Evolutionary conservation across 1,284 basidiomycete species (phyloP), one percentile per base, ranked within the genome.

Genomic region (Moniliella sp.): DNA sequence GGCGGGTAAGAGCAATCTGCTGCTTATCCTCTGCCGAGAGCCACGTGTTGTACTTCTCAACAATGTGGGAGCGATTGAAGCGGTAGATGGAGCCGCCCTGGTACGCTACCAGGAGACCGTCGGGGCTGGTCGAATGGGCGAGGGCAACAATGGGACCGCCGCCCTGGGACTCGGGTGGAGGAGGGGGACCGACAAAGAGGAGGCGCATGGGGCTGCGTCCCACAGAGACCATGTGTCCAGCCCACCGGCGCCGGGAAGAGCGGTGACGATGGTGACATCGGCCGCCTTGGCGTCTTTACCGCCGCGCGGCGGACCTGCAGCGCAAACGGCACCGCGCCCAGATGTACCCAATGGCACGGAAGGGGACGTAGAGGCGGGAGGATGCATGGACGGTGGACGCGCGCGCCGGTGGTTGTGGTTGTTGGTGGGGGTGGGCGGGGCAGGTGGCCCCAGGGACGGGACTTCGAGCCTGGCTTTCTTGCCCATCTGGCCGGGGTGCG

Each of bases 131-230:
- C 21, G 45, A 41, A 21, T 47, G 36, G 5, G 71, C 69, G 49
- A 97, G 64, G 40, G 70, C 73, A 2, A 74, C 68, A 43, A 97
- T 86, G 18, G 70, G 67, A 13, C 73, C 69, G 5, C 21, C 21
- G 7, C 21, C 21, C 7, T 23, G 8, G 21, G 7, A n/a, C 21
- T 7, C n/a, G n/a, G 21, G 8, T 68, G 69, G 9, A 74, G 68
- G 52, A 86, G 76, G 21, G 5, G 81, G 76, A 77, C 86, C 83
- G 38, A 91, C 82, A 58, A 97, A 94, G 28, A 94, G 67, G 29
- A 97, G 64, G 11, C 70, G 72, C 78, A 97, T 84, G 62, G 76
- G 80, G 18, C 75, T 78, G 82, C 83, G 53, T 93, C 83, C 88
- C 88, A 97, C 62, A 94, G 68, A 13, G 82, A 78, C 88, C 88